A percentile compares a stretch with the other conserved stretches of the same genome.
Conservation (phyloP, 208 protist species). For the Acanthamoeba sp. region DNA sequence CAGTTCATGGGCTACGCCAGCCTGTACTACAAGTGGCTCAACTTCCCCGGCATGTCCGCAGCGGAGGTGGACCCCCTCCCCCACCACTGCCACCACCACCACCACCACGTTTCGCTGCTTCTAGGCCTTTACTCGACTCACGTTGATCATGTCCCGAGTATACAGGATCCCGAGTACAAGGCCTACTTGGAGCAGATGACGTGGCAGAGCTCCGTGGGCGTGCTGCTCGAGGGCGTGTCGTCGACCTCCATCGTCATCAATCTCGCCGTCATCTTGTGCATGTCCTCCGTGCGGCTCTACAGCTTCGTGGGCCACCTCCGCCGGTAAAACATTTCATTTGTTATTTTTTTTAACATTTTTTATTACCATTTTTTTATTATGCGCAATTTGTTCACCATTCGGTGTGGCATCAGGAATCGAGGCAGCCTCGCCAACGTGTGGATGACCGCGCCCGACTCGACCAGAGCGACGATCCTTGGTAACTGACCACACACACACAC, state of each 20-base stretch:
- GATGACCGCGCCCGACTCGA: background rate
- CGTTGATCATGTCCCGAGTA: background rate
- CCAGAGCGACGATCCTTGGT: conserved; percentile 18
- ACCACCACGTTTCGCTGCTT: no score
- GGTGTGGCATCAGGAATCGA: background rate
- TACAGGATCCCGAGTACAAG: background rate
- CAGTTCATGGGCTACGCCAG: conserved; percentile 56
- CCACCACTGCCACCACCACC: no score
- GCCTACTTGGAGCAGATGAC: conserved; percentile 4
- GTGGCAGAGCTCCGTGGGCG: conserved; percentile 15
- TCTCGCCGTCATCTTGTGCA: background rate
- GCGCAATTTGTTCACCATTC: no score
- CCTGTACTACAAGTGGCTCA: conserved; percentile 61
- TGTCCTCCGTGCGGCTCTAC: conserved; percentile 1
- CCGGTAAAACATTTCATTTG: background rate
- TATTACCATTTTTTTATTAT: background rate
- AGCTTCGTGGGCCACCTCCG: background rate
- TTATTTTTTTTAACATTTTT: background rate
- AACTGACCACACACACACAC: no score
- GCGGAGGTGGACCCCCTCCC: background rate
- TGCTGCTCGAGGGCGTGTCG: conserved; percentile 7
- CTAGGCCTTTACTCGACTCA: no score
- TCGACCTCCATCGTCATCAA: conserved; percentile 39
- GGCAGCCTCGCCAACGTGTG: conserved; percentile 43
- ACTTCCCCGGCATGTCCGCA: background rate